These are phyloP conservation scores for Castanopsis chinensis DNA, from an alignment of 306 rosid genomes.

Conservation along the genomic window DNA sequence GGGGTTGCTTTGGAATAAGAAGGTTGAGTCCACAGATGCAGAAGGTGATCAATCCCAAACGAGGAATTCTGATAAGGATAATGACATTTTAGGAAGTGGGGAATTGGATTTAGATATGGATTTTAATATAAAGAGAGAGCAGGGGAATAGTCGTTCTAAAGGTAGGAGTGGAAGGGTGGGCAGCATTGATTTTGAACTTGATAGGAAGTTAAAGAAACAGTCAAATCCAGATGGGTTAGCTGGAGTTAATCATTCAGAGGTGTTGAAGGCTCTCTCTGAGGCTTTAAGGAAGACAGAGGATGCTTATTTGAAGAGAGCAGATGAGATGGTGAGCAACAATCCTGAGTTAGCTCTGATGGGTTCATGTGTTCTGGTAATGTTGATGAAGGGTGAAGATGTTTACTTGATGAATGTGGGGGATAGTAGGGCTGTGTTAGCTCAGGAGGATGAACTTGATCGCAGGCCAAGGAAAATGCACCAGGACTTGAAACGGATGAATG, in stretches of 20 bases:
- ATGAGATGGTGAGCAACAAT: constrained; percentile 44
- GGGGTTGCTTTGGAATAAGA: constrained; percentile 42
- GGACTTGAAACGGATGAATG: constrained; percentile 29
- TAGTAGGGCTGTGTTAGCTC: constrained; percentile 68
- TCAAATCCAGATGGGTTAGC: constrained; percentile 16
- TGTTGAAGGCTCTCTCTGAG: constrained; percentile 56
- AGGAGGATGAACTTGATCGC: constrained; percentile 17
- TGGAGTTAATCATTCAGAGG: constrained; percentile 35
- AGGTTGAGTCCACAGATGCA: constrained; percentile 9
- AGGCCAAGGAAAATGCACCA: constrained; percentile 7
- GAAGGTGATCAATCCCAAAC: constrained; percentile 5
- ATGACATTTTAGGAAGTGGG: neutral
- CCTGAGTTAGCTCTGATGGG: constrained; percentile 90
- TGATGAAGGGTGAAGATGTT: constrained; percentile 81
- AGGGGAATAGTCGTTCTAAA: neutral
- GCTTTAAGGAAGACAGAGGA: constrained; percentile 65
- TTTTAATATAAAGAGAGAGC: constrained; percentile 3
- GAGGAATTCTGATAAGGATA: constrained; percentile 5
- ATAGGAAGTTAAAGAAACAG: constrained; percentile 1
- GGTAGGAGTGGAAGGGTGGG: neutral
- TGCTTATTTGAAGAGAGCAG: constrained; percentile 43
- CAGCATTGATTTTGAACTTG: constrained; percentile 42
- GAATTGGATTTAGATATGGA: constrained; percentile 15
- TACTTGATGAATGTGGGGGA: constrained; percentile 93
- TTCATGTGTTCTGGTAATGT: constrained; percentile 87